Conservation (phyloP, 306 rosid species). For the Cucurbita moschata region DNA sequence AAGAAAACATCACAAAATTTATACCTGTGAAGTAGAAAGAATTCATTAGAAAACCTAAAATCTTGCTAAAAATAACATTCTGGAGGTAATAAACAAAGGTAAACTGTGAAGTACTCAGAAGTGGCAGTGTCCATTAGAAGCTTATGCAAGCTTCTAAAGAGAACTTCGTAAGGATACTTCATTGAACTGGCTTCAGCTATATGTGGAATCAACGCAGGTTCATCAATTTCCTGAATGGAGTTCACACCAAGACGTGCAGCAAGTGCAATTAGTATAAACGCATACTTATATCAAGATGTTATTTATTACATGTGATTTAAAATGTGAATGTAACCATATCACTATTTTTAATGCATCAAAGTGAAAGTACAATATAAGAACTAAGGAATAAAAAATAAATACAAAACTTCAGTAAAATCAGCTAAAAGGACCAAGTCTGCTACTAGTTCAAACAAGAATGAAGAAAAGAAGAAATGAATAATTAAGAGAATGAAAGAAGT, state of each 20-base stretch:
- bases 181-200: constrained; percentile 77
- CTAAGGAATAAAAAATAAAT: not conserved
- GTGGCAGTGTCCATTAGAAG: constrained; percentile 87
- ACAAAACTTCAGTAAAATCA: not conserved
- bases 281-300: not conserved
- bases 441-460: constrained; percentile 1
- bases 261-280: not conserved
- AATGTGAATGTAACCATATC: not conserved
- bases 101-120: constrained; percentile 56
- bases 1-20: constrained; percentile 71
- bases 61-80: constrained; percentile 1
- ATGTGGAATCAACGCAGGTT: constrained; percentile 82
- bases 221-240: constrained; percentile 59
- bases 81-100: constrained; percentile 9
- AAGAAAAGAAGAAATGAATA: not conserved
- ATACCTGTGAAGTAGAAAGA: constrained; percentile 39
- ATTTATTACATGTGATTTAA: not conserved
- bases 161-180: constrained; percentile 78
- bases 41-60: constrained; percentile 6
- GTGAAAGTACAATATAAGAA: too few species aligned
- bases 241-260: constrained; percentile 8
- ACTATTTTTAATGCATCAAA: too few species aligned
- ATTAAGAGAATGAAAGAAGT: too few species aligned
- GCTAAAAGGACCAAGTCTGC: not conserved
- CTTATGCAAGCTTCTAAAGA: constrained; percentile 86